Conservation (phyloP, 2,329 filamentous ascomycete genomes). For the Colletotrichum ledebouriae region DNA sequence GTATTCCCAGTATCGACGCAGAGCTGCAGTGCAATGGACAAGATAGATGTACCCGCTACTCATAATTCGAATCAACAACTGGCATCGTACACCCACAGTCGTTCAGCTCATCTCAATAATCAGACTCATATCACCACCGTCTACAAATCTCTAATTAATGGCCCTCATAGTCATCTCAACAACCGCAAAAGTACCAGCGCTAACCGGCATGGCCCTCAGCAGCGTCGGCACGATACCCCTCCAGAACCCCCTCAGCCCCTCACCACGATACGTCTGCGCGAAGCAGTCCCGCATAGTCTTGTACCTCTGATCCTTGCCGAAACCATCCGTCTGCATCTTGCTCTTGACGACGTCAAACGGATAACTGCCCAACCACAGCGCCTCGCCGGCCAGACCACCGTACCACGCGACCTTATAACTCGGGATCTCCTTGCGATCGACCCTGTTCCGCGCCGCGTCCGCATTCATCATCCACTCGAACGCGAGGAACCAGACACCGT, state of each 20-base stretch:
- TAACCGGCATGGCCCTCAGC: slow-evolving; percentile 95
- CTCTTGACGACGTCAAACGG: slow-evolving; percentile 98
- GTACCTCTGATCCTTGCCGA: slow-evolving; percentile 79
- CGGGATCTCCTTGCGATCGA: slow-evolving; percentile 82
- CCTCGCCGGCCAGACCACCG: slow-evolving; percentile 93
- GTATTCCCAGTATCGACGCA: too few species aligned
- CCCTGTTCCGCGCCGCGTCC: slow-evolving; percentile 82
- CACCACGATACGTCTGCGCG: slow-evolving; percentile 80
- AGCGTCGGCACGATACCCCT: slow-evolving; percentile 92
- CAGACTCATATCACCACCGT: neutral
- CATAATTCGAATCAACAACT: too few species aligned
- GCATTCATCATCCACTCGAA: slow-evolving; percentile 98
- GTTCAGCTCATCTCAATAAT: neutral
- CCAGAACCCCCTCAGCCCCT: slow-evolving; percentile 91
- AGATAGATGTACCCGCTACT: neutral
- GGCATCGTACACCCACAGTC: neutral
- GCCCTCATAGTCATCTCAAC: slow-evolving; percentile 76
- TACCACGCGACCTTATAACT: slow-evolving; percentile 91
- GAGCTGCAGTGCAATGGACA: too few species aligned
- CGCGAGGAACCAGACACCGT: slow-evolving; percentile 93
- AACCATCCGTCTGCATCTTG: slow-evolving; percentile 99
- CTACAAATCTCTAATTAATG: slow-evolving; percentile 57
- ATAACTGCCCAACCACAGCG: slow-evolving; percentile 92
- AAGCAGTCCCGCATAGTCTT: slow-evolving; percentile 91
- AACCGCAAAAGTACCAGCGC: slow-evolving; percentile 96